Conservation (phyloP, 768 basidiomycete genomes). For the Boletellus sp. region DNA sequence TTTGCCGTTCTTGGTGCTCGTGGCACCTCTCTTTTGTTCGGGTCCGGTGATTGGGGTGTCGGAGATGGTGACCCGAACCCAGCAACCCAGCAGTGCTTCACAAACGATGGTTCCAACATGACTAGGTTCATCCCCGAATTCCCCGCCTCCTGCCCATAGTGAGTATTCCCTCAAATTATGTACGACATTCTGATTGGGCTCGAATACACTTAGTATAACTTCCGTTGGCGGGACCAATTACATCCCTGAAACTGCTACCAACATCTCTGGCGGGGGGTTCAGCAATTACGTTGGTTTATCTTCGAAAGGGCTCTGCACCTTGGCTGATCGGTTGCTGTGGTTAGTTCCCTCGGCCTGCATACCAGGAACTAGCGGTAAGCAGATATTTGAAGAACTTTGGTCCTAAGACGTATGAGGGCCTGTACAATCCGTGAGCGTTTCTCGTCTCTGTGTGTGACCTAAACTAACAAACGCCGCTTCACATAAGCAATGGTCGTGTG, state of each 20-base stretch:
- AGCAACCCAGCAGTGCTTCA: conserved; percentile 47
- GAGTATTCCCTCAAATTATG: conserved; percentile 6
- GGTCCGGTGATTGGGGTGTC: conserved; percentile 71
- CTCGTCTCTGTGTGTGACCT: not conserved
- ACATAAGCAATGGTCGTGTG: conserved; percentile 59
- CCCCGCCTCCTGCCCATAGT: conserved; percentile 62
- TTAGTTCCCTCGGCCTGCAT: conserved; percentile 52
- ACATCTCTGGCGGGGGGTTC: conserved; percentile 73
- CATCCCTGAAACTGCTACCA: conserved; percentile 57
- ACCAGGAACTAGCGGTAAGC: conserved; percentile 46
- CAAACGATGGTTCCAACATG: conserved; percentile 54
- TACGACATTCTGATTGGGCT: not conserved
- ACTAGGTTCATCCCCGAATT: conserved; percentile 57
- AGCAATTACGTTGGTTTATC: conserved; percentile 51
- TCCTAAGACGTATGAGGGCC: conserved; percentile 48
- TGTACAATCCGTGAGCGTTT: conserved; percentile 53
- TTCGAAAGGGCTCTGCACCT: not conserved
- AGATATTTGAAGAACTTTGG: conserved; percentile 45
- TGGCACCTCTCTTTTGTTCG: conserved; percentile 61
- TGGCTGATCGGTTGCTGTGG: not conserved
- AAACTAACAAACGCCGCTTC: not conserved
- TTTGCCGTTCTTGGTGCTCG: conserved; percentile 70
- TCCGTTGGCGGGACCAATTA: conserved; percentile 62
- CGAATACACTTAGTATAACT: conserved; percentile 50
- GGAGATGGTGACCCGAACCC: conserved; percentile 59